Evolutionary conservation across 148 eudicot genomes (phyloP), one percentile per base, ranked within the genome.

Genomic region (Camellia sinensis): DNA sequence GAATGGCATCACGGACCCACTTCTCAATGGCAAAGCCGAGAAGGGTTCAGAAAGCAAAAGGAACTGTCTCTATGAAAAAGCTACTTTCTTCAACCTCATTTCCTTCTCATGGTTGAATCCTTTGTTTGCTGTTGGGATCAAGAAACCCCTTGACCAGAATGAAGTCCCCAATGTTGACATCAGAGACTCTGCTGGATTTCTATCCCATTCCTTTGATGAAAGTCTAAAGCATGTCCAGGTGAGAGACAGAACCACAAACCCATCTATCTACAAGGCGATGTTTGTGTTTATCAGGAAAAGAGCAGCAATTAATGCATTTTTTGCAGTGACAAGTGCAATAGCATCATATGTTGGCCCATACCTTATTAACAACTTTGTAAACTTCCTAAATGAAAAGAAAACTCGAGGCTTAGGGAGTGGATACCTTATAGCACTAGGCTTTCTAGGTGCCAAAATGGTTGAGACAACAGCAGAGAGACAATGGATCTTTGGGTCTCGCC

Each of bases 81-180:
- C 98, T 52, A 89, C 86, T 60, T 54, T 93, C 53, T 11, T 89
- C 48, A 93, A 91, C 71, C 90, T 90, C n/a, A 82, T 95, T 63
- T 91, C 98, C 18, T 93, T 91, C 72, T 91, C 98, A 8, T 95
- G 98, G 98, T 89, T 95, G 18, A 95, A 91, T 73, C 92, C 97
- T 6, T 80, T 95, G 80, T 95, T 95, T 80, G 94, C 90, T 41
- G 60, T 82, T 19, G 98, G 98, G 45, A 84, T 82, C 8, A 87
- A 83, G 81, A 87, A 90, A 76, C 92, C 98, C 9, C 92, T 95
- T 1, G 94, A 93, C 74, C 91, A 85, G 67, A 90, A 93, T 73
- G 96, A 95, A 57, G 88, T 95, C 73, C 98, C 98, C 0, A 93
- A 95, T 71, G 90, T 95, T 45, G 93, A 90, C 74, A 56, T 78